Conservation (phyloP, 2,329 filamentous ascomycete species). For the Pseudogymnoascus sp. region DNA sequence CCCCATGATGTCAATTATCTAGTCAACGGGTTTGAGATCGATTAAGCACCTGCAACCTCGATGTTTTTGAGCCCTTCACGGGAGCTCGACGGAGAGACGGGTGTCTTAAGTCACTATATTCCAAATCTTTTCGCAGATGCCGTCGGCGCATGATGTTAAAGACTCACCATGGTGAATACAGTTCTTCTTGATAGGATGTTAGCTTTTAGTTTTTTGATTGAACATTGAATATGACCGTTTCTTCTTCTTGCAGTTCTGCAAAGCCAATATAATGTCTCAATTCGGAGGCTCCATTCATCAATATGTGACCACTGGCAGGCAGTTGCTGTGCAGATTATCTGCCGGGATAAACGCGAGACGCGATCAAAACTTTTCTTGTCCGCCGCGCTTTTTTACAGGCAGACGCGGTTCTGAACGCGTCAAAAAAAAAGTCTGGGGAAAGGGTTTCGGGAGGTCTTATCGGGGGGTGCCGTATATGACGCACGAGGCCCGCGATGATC, state of each 20-base stretch:
- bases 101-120: conserved; percentile 6
- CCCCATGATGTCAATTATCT: conserved; percentile 8
- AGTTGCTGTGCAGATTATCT: background rate
- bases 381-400: background rate
- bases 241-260: background rate
- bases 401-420: conserved; percentile 1
- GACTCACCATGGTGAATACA: conserved; percentile 9
- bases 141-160: conserved; percentile 5
- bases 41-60: conserved; percentile 4
- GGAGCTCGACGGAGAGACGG: conserved; percentile 7
- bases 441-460: background rate
- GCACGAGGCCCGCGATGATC: background rate
- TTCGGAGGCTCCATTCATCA: background rate
- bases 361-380: conserved; percentile 4
- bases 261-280: background rate
- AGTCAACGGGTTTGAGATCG: conserved; percentile 8
- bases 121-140: conserved; percentile 9
- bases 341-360: conserved; percentile 1
- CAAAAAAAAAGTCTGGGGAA: background rate
- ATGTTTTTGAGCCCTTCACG: background rate
- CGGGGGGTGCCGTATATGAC: conserved; percentile 7
- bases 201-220: background rate
- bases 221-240: background rate
- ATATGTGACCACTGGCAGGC: background rate
- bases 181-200: background rate